These are phyloP conservation scores for Chloranthus sessilifolius DNA, from an alignment of 164 flowering plant genomes.

Conservation along the genomic window DNA sequence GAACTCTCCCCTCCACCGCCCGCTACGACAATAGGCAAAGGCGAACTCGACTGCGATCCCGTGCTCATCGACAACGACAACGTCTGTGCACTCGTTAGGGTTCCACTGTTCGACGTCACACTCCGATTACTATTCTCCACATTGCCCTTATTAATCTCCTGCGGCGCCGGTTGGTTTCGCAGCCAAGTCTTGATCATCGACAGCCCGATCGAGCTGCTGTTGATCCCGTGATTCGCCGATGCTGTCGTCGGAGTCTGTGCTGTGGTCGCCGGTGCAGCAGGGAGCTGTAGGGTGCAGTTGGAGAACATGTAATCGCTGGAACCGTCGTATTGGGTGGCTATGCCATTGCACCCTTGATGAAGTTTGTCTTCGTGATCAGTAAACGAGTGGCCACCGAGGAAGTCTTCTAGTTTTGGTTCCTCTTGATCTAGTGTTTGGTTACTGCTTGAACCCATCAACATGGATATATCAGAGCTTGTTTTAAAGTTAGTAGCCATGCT, in stretches of 20 bases:
- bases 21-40: slow-evolving; percentile 28
- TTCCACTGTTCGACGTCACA: not conserved
- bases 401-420: slow-evolving; percentile 83
- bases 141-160: no score
- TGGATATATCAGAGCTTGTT: slow-evolving; percentile 30
- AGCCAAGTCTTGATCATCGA: slow-evolving; percentile 94
- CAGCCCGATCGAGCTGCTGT: slow-evolving; percentile 45
- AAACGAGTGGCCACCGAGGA: slow-evolving; percentile 58
- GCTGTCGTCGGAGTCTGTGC: not conserved
- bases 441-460: slow-evolving; percentile 44
- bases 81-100: slow-evolving; percentile 32
- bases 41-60: slow-evolving; percentile 38
- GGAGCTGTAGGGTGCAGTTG: slow-evolving; percentile 31
- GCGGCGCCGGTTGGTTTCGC: slow-evolving; percentile 56
- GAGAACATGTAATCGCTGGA: slow-evolving; percentile 31
- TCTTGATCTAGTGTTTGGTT: slow-evolving; percentile 30
- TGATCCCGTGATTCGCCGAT: slow-evolving; percentile 5
- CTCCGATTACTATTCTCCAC: slow-evolving; percentile 12
- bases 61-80: slow-evolving; percentile 73
- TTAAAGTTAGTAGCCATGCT: slow-evolving; percentile 33
- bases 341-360: slow-evolving; percentile 14
- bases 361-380: slow-evolving; percentile 28
- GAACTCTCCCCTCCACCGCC: slow-evolving; percentile 28
- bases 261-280: slow-evolving; percentile 10
- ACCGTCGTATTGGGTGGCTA: slow-evolving; percentile 12